Evolutionary conservation across 805 yeast species (phyloP), one percentile per base, ranked within the genome.

Genomic region (Dipodascus geniculatus): DNA sequence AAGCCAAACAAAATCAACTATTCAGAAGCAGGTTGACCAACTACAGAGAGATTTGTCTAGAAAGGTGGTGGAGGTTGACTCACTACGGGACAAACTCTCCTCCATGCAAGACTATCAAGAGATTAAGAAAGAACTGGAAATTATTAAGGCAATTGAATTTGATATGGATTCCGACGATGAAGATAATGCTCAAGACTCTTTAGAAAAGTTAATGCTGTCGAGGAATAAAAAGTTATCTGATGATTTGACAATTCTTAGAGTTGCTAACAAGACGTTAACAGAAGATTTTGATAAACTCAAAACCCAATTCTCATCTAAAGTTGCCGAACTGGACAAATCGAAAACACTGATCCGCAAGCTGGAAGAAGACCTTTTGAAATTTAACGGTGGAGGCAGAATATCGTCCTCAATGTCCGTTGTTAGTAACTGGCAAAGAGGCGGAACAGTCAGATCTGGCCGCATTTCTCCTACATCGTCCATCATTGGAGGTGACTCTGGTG

Each of bases 71-170:
- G 91, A 85, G 63, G 66, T 79, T 23, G 71, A 71, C 8, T 63
- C 65, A 2, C 69, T 85, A 58, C 78, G 77, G 61, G 68, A 70
- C 23, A 76, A 78, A 54, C 63, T 84, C 48, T 69, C 70, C 2
- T 66, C 71, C 31, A 78, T 81, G 51, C 69, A 75, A 1, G 96
- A 89, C 64, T 89, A 90, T 66, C 89, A 85, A 52, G 89, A 87
- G 57, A 65, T 89, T 50, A 88, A 87, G 65, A 77, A 79, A 51
- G 96, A 90, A 62, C 71, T 90, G 58, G 77, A 76, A 19, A 77
- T 88, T 23, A 65, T 89, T 56, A 81, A 84, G 63, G 82, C 83
- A 57, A 82, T 88, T 42, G 87, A 86, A 61, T 85, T 88, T 68
- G 44, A 38, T n/a, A 38, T 38, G 44, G 90, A 62, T 8, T 61